Base-by-base conservation (phyloP, 1,284 basidiomycete genomes). In the Amylostereum areolatum region DNA sequence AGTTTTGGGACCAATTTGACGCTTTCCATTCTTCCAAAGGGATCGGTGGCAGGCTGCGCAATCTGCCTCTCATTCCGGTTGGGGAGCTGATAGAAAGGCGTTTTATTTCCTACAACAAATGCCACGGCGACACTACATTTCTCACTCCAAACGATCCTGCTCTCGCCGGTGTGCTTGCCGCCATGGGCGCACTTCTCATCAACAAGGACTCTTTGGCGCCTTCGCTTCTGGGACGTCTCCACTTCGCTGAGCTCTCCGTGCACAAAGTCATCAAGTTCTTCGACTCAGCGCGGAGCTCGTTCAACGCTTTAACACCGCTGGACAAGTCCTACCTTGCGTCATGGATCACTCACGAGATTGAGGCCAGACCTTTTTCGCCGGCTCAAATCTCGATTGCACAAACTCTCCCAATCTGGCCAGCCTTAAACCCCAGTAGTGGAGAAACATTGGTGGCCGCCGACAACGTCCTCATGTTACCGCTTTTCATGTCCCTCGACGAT, bases 221-320 rank as follows among this genome's bases (percentile, higher is more conserved):
- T 25, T 27, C 9, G 4, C 30, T 55, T 8, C 39, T 8, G 7
- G 27, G 46, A 3, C 42, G 31, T 30, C 28, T 55, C 6, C 8
- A 8, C 5, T 18, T 18, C 33, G 24, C 49, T n/a, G 29, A 6
- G 5, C 48, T 54, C 48, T 40, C 34, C 24, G 29, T 44, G 28
- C 12, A 25, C 8, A 29, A 37, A 9, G 43, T 52, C 10, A 18
- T 54, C 28, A 24, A 48, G 12, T 50, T 51, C 33, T 40, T 54
- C 12, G n/a, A 4, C 31, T 5, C 28, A 6, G 37, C 27, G 4
- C 29, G 40, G 11, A 12, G 33, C n/a, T 24, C 47, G 18, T 29
- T 48, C n/a, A 24, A 40, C n/a, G n/a, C n/a, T n/a, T n/a, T n/a
- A n/a, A n/a, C n/a, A n/a, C n/a, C n/a, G n/a, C n/a, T n/a, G n/a